Conservation (phyloP, 208 protist species). For the Crithidia bombi region DNA sequence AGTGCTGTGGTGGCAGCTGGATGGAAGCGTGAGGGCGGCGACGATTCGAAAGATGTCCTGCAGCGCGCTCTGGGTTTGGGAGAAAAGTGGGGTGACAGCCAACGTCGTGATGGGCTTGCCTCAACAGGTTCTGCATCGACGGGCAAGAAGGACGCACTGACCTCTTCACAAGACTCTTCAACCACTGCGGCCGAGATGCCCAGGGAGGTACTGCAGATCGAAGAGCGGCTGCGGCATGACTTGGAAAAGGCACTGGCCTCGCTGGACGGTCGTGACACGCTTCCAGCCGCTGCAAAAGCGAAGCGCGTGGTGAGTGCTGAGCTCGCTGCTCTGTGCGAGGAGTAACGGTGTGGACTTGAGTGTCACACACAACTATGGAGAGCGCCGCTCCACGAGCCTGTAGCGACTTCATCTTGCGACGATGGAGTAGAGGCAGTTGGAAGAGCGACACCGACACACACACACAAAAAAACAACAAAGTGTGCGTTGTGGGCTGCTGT, state of each 20-base stretch:
- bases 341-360: no score
- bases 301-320: conserved; percentile 37
- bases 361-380: no score
- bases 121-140: background rate
- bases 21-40: conserved; percentile 17
- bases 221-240: conserved; percentile 48
- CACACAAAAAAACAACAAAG: no score
- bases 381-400: no score
- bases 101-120: background rate
- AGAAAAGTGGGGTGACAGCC: background rate
- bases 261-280: conserved; percentile 52
- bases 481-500: no score
- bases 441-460: no score
- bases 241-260: conserved; percentile 56
- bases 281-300: conserved; percentile 40
- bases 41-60: conserved; percentile 5
- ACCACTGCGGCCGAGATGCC: background rate
- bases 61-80: conserved; percentile 6
- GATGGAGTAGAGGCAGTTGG: no score
- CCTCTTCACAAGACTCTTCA: background rate
- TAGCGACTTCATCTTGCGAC: no score
- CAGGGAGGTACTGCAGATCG: conserved; percentile 29
- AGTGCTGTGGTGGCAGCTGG: background rate
- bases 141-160: background rate
- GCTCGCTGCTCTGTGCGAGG: conserved; percentile 28